phyloP scores from a whole-genome alignment of 805 yeast genomes.

The Nakazawaea populi region DNA sequence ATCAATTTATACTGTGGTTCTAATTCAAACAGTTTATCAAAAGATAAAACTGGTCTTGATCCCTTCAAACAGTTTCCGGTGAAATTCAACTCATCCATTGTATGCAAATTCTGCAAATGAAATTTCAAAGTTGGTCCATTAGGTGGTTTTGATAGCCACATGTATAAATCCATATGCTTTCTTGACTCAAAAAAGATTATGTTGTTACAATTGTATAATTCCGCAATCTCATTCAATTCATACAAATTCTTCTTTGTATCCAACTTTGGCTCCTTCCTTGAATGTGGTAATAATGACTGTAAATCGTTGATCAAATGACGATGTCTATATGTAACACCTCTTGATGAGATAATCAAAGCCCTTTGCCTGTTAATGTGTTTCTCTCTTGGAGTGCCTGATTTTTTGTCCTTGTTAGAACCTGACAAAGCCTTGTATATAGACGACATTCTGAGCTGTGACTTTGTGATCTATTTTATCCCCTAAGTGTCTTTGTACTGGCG shows the following conservation, averaged over 20 bases:
- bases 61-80: conserved; percentile 96
- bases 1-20: conserved; percentile 65
- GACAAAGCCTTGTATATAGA: conserved; percentile 64
- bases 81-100: conserved; percentile 92
- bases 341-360: conserved; percentile 81
- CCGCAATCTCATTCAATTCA: conserved; percentile 93
- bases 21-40: conserved; percentile 72
- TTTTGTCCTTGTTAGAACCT: conserved; percentile 30
- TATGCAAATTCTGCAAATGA: conserved; percentile 90
- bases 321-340: conserved; percentile 94
- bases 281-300: conserved; percentile 77
- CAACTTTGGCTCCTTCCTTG: conserved; percentile 92
- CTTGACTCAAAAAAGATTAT: conserved; percentile 91
- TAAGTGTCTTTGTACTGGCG: conserved; percentile 17
- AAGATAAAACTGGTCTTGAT: conserved; percentile 87
- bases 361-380: conserved; percentile 81
- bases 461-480: conserved; percentile 13
- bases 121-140: conserved; percentile 96
- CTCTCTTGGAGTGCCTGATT: conserved; percentile 34
- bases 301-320: conserved; percentile 89
- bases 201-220: conserved; percentile 94
- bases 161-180: conserved; percentile 89
- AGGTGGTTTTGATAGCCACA: conserved; percentile 95
- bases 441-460: conserved; percentile 42
- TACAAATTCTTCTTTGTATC: conserved; percentile 86